Evolutionary conservation across 495 filamentous ascomycete genomes (phyloP).

Genomic region (Neurospora tetrasperma): DNA sequence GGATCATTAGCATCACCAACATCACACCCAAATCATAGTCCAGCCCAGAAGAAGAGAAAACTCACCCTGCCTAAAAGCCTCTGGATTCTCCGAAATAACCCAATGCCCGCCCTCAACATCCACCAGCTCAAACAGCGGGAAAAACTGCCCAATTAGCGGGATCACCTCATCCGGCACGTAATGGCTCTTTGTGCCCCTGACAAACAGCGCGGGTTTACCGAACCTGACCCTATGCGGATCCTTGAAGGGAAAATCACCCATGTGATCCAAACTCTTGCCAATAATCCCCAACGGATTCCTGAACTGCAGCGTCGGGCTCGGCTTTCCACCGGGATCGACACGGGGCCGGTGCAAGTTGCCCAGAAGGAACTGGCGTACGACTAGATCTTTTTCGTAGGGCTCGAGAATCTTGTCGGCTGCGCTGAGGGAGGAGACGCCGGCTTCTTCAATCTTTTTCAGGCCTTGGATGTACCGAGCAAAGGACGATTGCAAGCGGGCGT

Average conservation of each 20-base stretch:
- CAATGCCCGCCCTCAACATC: constrained; percentile 90
- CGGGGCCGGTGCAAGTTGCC: constrained; percentile 64
- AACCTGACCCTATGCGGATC: constrained; percentile 51
- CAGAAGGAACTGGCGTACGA: constrained; percentile 84
- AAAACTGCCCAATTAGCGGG: constrained; percentile 80
- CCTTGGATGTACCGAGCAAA: constrained; percentile 77
- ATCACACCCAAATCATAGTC: neutral
- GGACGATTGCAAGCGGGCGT: constrained; percentile 57
- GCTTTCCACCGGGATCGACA: constrained; percentile 2
- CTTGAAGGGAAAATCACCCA: constrained; percentile 82
- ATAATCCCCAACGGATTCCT: constrained; percentile 35
- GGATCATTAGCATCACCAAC: neutral
- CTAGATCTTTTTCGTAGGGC: constrained; percentile 62
- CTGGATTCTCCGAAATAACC: constrained; percentile 88
- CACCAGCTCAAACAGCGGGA: constrained; percentile 66
- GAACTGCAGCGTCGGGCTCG: constrained; percentile 25
- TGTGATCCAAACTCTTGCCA: constrained; percentile 33
- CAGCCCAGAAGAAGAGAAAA: neutral
- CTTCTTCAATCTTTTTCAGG: constrained; percentile 71
- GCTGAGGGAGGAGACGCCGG: constrained; percentile 56
- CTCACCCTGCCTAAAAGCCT: constrained; percentile 73
- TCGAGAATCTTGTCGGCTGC: constrained; percentile 65
- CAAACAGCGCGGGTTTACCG: constrained; percentile 67
- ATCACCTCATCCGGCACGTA: constrained; percentile 87
- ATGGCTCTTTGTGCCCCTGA: constrained; percentile 70